These are phyloP conservation scores for Pyracantha coccinea DNA, from an alignment of 331 rosid genomes.

Conservation along the genomic window DNA sequence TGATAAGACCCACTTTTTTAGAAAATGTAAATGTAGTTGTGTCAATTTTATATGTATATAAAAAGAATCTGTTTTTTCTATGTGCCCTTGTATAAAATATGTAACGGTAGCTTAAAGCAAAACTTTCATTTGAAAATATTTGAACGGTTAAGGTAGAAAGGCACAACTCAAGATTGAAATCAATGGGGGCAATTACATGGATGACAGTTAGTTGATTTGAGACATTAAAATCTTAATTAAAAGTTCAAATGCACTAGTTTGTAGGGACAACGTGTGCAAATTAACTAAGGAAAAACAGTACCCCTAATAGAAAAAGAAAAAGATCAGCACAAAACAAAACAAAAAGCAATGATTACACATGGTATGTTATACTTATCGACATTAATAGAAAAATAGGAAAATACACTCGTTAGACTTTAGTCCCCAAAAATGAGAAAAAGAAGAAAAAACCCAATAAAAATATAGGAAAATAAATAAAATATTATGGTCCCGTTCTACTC, in stretches of 20 bases:
- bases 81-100: background rate
- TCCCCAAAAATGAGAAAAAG: background rate
- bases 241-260: background rate
- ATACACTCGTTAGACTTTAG: background rate
- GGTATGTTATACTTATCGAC: background rate
- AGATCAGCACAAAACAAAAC: slow-evolving; percentile 12
- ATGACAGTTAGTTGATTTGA: background rate
- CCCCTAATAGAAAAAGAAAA: background rate
- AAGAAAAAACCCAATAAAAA: background rate
- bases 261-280: slow-evolving; percentile 3
- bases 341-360: slow-evolving; percentile 11
- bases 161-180: background rate
- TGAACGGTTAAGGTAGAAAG: background rate
- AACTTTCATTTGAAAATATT: background rate
- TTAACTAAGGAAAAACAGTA: background rate
- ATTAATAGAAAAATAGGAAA: background rate
- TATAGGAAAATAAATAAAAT: background rate
- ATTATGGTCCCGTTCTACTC: background rate
- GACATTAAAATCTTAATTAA: background rate
- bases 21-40: background rate
- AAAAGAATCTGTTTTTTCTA: too few relatives aligned
- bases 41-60: too few relatives aligned
- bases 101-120: background rate
- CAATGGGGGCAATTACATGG: background rate
- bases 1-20: too few relatives aligned